Percentiles rank a stretch among this genome's conserved stretches.
Evolutionary conservation across 2,329 filamentous ascomycete genomes (phyloP).

Genomic region (Colletotrichum falcatum): DNA sequence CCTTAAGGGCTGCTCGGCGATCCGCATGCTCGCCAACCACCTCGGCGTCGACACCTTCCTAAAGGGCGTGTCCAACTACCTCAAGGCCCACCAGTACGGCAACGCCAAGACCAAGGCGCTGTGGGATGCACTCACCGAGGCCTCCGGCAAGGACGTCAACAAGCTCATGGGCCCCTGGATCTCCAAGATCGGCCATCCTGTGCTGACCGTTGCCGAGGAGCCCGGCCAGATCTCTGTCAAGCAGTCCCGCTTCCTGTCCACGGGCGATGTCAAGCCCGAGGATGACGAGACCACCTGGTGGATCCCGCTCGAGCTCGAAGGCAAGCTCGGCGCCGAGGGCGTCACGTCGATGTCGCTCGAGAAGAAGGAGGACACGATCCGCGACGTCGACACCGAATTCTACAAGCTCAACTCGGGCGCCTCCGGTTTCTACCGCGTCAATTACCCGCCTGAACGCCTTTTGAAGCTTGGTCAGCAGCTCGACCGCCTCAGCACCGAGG

Average conservation of each 20-base stretch:
- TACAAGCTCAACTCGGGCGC: slow-evolving; percentile 95
- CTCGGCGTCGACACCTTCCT: slow-evolving; percentile 90
- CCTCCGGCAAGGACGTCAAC: slow-evolving; percentile 87
- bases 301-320: slow-evolving; percentile 89
- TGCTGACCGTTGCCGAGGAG: slow-evolving; percentile 87
- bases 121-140: slow-evolving; percentile 88
- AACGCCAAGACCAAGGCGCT: slow-evolving; percentile 93
- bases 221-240: slow-evolving; percentile 83
- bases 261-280: slow-evolving; percentile 89
- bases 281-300: slow-evolving; percentile 96
- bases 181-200: slow-evolving; percentile 92
- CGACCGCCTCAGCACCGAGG: slow-evolving; percentile 80
- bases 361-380: slow-evolving; percentile 80
- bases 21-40: slow-evolving; percentile 94
- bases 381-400: slow-evolving; percentile 80
- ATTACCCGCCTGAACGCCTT: slow-evolving; percentile 88
- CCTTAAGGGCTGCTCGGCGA: slow-evolving; percentile 94
- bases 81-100: slow-evolving; percentile 88
- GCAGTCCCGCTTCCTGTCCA: slow-evolving; percentile 91
- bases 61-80: slow-evolving; percentile 88
- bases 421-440: slow-evolving; percentile 90
- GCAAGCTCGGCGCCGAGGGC: slow-evolving; percentile 73
- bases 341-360: slow-evolving; percentile 77
- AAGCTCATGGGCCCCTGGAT: slow-evolving; percentile 96
- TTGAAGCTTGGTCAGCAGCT: slow-evolving; percentile 83